Evolutionary conservation across 2,329 filamentous ascomycete genomes (phyloP).

Genomic region (Nothophaeocryptopus gaeumannii): DNA sequence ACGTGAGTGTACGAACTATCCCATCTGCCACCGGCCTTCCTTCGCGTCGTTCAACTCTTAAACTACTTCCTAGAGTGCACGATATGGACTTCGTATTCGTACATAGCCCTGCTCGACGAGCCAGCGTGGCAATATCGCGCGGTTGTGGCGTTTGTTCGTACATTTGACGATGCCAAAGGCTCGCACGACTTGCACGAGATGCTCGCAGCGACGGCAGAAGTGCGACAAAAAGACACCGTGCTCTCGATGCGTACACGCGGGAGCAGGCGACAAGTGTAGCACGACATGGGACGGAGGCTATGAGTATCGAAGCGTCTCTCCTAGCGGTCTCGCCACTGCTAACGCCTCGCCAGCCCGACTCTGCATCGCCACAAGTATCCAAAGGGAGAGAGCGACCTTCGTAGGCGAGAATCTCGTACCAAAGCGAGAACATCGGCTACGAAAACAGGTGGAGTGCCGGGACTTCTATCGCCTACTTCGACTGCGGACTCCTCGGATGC

Average conservation of each 20-base stretch:
- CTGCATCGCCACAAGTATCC: neutral
- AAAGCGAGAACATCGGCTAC: neutral
- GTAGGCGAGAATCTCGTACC: neutral
- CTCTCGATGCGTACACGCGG: neutral
- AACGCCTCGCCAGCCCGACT: neutral
- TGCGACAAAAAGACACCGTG: constrained; percentile 1
- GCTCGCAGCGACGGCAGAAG: neutral
- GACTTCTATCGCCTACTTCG: neutral
- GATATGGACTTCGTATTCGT: no score
- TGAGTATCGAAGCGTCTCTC: neutral
- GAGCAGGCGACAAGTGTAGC: neutral
- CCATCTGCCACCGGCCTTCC: no score
- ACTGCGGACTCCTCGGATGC: no score
- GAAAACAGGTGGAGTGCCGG: neutral
- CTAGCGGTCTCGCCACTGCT: no score
- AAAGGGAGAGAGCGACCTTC: neutral
- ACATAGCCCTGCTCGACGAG: no score
- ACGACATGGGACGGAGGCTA: neutral
- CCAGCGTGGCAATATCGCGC: no score
- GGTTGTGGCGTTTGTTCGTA: no score
- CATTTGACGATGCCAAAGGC: no score
- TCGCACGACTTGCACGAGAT: constrained; percentile 1
- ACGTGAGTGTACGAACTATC: no score
- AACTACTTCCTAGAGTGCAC: no score
- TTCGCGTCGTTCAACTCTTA: no score